Base-by-base conservation (phyloP, 371 early-diverging fungal genomes). In the Mucor velutinosus region DNA sequence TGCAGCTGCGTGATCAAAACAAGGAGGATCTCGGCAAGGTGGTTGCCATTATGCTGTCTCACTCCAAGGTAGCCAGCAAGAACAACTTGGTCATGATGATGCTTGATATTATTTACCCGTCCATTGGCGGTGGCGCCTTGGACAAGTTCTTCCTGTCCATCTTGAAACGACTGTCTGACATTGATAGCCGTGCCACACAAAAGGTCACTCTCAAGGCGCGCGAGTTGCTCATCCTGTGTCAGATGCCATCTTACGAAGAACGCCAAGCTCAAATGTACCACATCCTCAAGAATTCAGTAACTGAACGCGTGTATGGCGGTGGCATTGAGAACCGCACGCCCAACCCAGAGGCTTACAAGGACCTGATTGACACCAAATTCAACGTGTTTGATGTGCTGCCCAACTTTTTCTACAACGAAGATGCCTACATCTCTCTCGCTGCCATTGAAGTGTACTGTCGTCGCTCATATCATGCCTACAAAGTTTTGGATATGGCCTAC, bases 381-480 rank as follows among this genome's bases (percentile, higher is more conserved):
- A 91, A 95, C 45, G 95, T 99, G 60, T 89, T 97, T 73, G 99
- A 99, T 73, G 95, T 98, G 27, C 81, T 99, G 71, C 95, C 95
- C 72, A 83, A 87, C 72, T 97, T 99, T 88, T 95, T 99, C 80
- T 95, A 93, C 77, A 90, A 97, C 73, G 78, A 76, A 29, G 90
- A 94, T 66, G 81, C 83, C 33, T 89, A 91, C 66, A 85, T 97
- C 65, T 87, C 92, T 15, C 79, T 95, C 70, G 93, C 95, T 14
- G 97, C 99, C 17, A 82, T 97, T 25, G 96, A 97, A 86, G 95
- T 95, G 23, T 99, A 99, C 82, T 93, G 95, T 64, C 92, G 96
- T 64, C 96, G 94, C 64, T 92, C 97, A 7, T 96, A 97, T 90
- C 96, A 97, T 77, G 96, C 97, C 39, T 97, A 97, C 85, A 91